Conservation (phyloP, 2,329 filamentous ascomycete genomes). For the Trichophyton benhamiae region DNA sequence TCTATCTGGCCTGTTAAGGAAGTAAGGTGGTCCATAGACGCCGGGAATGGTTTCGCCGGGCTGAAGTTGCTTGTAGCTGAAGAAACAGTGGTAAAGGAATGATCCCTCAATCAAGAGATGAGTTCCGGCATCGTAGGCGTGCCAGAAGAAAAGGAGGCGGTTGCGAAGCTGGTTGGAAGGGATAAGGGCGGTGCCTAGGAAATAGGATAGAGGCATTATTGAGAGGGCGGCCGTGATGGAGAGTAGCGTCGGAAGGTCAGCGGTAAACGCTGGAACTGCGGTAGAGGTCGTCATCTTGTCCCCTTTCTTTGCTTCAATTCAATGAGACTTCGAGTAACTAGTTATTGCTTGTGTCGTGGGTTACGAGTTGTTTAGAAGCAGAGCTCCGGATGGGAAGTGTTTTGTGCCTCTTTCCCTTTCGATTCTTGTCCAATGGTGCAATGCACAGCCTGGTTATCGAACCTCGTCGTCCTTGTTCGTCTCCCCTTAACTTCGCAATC, state of each 20-base stretch:
- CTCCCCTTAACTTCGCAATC: too few species aligned
- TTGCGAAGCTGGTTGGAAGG: slow-evolving; percentile 43
- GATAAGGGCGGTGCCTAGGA: slow-evolving; percentile 38
- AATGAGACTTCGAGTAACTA: too few species aligned
- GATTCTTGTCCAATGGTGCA: too few species aligned
- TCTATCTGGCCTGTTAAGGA: slow-evolving; percentile 42
- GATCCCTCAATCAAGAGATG: slow-evolving; percentile 84
- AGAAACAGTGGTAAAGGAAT: slow-evolving; percentile 92
- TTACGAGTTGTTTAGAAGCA: too few species aligned
- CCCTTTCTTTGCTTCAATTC: too few species aligned
- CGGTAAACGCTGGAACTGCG: slow-evolving; percentile 6
- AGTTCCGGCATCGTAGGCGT: slow-evolving; percentile 81
- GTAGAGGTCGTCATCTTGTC: not conserved
- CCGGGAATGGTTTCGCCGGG: slow-evolving; percentile 17
- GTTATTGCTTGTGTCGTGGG: too few species aligned
- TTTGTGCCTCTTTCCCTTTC: too few species aligned
- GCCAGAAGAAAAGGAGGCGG: slow-evolving; percentile 84
- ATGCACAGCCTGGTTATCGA: too few species aligned
- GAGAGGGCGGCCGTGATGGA: slow-evolving; percentile 44
- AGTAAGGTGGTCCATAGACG: slow-evolving; percentile 30
- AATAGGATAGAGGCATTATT: slow-evolving; percentile 43
- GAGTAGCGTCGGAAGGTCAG: slow-evolving; percentile 33
- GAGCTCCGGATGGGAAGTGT: too few species aligned
- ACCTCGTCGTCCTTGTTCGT: too few species aligned
- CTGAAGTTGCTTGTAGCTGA: slow-evolving; percentile 44